These are phyloP conservation scores for Cryoendolithus antarcticus DNA, from an alignment of 2,329 filamentous ascomycete species.

Conservation along the genomic window DNA sequence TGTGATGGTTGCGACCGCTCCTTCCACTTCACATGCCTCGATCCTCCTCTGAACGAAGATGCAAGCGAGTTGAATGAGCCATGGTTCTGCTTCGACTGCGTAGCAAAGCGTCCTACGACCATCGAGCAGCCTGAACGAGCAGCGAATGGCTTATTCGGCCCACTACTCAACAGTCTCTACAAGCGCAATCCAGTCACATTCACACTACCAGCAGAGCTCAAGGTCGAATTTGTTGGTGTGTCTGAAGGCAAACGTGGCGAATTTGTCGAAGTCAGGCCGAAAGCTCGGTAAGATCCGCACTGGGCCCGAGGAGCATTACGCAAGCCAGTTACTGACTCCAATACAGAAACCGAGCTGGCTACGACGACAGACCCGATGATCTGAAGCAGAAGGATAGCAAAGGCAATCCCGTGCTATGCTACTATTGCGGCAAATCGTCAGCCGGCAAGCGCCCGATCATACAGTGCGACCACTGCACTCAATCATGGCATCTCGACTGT, in stretches of 20 bases:
- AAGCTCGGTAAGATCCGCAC: constrained; percentile 36
- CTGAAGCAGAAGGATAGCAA: constrained; percentile 48
- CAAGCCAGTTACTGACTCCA: too few species aligned
- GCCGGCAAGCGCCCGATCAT: constrained; percentile 57
- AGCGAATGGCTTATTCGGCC: constrained; percentile 45
- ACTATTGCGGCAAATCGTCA: constrained; percentile 57
- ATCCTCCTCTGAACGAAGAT: constrained; percentile 55
- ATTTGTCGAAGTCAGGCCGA: constrained; percentile 58
- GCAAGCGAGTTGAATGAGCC: constrained; percentile 44
- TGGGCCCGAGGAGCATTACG: not conserved
- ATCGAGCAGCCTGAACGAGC: constrained; percentile 20
- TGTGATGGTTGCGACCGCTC: constrained; percentile 86
- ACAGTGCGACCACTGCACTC: constrained; percentile 69
- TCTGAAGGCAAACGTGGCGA: constrained; percentile 63
- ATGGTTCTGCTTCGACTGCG: constrained; percentile 74
- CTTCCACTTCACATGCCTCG: constrained; percentile 81
- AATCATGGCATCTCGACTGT: constrained; percentile 88
- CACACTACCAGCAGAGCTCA: constrained; percentile 55
- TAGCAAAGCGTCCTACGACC: constrained; percentile 27
- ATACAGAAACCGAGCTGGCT: constrained; percentile 18
- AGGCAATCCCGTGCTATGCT: constrained; percentile 65
- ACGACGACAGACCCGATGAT: constrained; percentile 34
- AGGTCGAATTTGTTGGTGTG: constrained; percentile 69
- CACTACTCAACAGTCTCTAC: constrained; percentile 43
- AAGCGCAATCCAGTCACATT: constrained; percentile 24